phyloP scores from a whole-genome alignment of 768 basidiomycete species.

The Trametes villosa region DNA sequence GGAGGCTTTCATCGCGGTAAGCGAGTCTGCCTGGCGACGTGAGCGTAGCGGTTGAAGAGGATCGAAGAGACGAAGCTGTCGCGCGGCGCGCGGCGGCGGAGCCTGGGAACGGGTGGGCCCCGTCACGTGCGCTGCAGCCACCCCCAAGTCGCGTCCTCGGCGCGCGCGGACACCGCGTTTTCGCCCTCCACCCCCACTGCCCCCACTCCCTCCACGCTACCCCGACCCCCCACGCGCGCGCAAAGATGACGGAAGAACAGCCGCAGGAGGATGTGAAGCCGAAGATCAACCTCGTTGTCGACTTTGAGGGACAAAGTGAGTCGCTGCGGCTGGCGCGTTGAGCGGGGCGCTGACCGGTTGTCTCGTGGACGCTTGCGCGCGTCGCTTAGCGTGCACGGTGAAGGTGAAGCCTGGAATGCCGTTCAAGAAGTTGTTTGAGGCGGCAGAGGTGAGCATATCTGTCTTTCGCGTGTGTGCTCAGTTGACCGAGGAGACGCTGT shows the following conservation, averaged over 20 bases:
- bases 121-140: constrained; percentile 1
- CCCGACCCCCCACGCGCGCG: neutral
- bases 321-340: constrained; percentile 10
- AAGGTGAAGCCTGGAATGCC: constrained; percentile 67
- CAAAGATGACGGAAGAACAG: constrained; percentile 17
- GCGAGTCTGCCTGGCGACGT: too few species aligned
- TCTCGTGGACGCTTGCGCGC: constrained; percentile 1
- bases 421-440: constrained; percentile 70
- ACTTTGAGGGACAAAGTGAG: constrained; percentile 59
- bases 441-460: constrained; percentile 58
- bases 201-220: neutral
- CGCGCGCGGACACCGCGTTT: constrained; percentile 15
- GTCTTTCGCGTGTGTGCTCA: neutral
- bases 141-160: neutral
- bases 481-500: neutral
- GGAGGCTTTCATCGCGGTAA: too few species aligned
- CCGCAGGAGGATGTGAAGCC: constrained; percentile 62
- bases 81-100: too few species aligned
- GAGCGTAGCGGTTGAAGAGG: too few species aligned
- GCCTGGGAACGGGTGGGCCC: too few species aligned
- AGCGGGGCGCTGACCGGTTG: neutral
- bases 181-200: neutral
- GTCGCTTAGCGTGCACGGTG: constrained; percentile 57
- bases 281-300: constrained; percentile 65
- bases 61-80: too few species aligned